phyloP scores from a whole-genome alignment of 768 basidiomycete species.

The Collybia nuda region DNA sequence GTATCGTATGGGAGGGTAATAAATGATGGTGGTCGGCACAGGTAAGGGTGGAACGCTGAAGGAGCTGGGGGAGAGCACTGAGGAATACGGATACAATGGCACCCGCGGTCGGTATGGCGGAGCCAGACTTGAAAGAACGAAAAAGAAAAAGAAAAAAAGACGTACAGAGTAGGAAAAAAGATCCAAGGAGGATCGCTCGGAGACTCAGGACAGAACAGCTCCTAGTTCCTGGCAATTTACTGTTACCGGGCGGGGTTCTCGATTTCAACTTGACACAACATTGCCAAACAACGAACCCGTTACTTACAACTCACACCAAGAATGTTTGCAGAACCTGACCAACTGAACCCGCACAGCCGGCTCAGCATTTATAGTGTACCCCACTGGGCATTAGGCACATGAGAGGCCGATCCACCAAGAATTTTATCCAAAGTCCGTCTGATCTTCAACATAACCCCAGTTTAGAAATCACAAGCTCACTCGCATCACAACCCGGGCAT shows the following conservation, averaged over 20 bases:
- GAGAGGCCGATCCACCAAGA: no score
- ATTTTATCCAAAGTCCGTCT: no score
- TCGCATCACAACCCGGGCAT: no score
- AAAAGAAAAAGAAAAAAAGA: background rate
- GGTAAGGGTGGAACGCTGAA: background rate
- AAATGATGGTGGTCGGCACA: constrained; percentile 1
- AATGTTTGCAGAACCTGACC: no score
- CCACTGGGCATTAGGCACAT: no score
- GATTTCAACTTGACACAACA: constrained; percentile 20
- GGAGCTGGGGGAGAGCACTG: background rate
- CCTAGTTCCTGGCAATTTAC: background rate
- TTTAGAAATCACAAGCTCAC: no score
- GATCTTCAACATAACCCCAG: no score
- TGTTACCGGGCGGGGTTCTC: background rate
- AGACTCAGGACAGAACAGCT: background rate
- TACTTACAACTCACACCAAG: no score
- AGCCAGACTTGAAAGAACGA: constrained; percentile 4
- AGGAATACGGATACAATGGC: constrained; percentile 7
- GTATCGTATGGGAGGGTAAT: constrained; percentile 3
- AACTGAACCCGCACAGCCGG: no score
- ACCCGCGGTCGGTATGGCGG: background rate
- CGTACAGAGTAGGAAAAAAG: background rate
- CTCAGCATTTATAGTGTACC: no score
- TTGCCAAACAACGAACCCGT: constrained; percentile 10
- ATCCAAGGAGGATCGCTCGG: background rate